Percentiles rank a stretch among this genome's conserved stretches.
Conservation (phyloP, 441 rosid genomes). For the Corymbia calophylla region DNA sequence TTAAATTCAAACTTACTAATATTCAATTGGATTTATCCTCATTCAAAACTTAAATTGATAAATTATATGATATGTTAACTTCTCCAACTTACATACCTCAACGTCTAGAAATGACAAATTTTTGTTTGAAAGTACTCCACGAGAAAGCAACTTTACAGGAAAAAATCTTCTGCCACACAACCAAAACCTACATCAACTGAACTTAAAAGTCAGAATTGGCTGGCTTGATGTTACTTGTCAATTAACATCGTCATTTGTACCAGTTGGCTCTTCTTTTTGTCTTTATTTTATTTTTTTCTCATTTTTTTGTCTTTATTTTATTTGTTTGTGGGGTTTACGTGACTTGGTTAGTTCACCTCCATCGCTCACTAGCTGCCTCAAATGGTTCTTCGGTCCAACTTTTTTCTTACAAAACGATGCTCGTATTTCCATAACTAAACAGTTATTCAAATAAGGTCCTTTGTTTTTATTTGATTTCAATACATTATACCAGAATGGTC, state of each 20-base stretch:
- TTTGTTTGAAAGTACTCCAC: not conserved
- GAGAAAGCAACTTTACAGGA: not conserved
- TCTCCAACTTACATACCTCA: not conserved
- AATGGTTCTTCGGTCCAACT: not conserved
- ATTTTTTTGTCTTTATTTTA: not conserved
- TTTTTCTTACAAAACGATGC: not conserved
- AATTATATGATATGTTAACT: not conserved
- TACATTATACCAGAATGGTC: not conserved
- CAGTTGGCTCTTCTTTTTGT: not conserved
- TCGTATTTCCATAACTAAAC: not conserved
- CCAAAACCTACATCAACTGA: not conserved
- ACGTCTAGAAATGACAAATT: not conserved
- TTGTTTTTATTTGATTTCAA: not conserved
- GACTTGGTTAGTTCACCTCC: not conserved
- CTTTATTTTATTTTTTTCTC: not conserved
- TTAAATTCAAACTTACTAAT: not conserved
- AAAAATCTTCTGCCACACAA: not conserved
- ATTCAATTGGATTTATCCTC: not conserved
- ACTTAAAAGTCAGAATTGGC: not conserved
- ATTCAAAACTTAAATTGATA: not conserved
- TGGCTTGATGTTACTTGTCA: not conserved
- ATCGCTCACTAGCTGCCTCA: not conserved
- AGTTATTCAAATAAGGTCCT: not conserved
- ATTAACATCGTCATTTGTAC: not conserved
- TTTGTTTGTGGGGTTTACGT: not conserved